Percentiles rank a stretch among this genome's conserved stretches.
Conservation (phyloP, 805 yeast genomes). For the Citeromyces matritensis region DNA sequence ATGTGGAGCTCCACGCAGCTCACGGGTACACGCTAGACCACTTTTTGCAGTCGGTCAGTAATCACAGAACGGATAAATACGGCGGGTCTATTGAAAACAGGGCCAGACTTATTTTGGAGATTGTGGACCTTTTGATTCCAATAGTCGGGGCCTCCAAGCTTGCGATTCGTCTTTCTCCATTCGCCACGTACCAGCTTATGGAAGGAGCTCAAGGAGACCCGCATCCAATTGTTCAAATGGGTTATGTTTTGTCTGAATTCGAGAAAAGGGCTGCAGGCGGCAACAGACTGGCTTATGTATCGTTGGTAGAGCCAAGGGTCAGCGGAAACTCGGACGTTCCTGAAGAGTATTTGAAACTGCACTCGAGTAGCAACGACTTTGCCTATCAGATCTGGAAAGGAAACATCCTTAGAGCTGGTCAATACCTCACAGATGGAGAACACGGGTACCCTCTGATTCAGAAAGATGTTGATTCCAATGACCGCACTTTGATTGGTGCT, state of each 20-base stretch:
- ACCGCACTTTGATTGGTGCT: slow-evolving; percentile 26
- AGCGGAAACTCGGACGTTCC: slow-evolving; percentile 4
- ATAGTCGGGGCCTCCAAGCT: slow-evolving; percentile 35
- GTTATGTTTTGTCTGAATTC: slow-evolving; percentile 22
- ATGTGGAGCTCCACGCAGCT: slow-evolving; percentile 25
- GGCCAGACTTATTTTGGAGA: slow-evolving; percentile 23
- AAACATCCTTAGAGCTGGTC: slow-evolving; percentile 11
- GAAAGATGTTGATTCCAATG: slow-evolving; percentile 12
- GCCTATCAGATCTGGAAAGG: slow-evolving; percentile 18
- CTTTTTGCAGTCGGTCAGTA: slow-evolving; percentile 18
- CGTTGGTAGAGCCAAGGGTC: slow-evolving; percentile 15
- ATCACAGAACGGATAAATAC: slow-evolving; percentile 24
- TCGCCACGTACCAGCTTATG: slow-evolving; percentile 20
- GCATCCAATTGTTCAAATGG: slow-evolving; percentile 18
- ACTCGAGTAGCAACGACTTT: slow-evolving; percentile 12
- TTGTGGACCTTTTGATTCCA: slow-evolving; percentile 31
- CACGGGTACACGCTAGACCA: slow-evolving; percentile 23
- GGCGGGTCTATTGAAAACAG: slow-evolving; percentile 30
- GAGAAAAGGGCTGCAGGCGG: slow-evolving; percentile 19
- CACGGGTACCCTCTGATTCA: slow-evolving; percentile 10
- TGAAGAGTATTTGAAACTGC: slow-evolving; percentile 6
- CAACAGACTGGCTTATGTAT: slow-evolving; percentile 11
- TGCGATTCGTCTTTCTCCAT: slow-evolving; percentile 30
- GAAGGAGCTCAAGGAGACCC: slow-evolving; percentile 19
- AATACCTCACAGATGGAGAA: slow-evolving; percentile 3